Base-by-base conservation (phyloP, 768 basidiomycete genomes). In the Cantharellus cinnabarinus region DNA sequence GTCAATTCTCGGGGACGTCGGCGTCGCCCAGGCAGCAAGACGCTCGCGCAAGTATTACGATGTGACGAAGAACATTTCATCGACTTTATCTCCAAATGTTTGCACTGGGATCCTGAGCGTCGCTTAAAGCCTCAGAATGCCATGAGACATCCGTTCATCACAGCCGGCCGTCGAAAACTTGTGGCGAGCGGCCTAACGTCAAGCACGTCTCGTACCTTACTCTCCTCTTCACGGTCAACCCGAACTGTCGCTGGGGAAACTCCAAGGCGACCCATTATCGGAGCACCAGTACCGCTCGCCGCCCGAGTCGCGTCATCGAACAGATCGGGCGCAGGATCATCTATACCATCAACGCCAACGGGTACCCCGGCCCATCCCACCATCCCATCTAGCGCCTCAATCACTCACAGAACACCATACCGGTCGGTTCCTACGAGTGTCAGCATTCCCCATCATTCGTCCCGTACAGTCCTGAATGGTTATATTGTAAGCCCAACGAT, bases 31-130 rank as follows among this genome's bases (percentile, higher is more conserved):
- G 90, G 87, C 15, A 82, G 88, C 53, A 95, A 95, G 70, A 83
- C 88, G 0, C 77, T 99, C 58, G 78, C 82, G 14, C 84, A 89
- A 66, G 90, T 93, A 44, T 76, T 99, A 55, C 81, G 88, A 59
- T 88, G 84, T 67, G 88, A 91, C 60, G 95, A 98, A 67, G 89
- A 94, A 60, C 82, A 87, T 50, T 98, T 99, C 64, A 76, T 99
- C 59, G 95, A 99, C 71, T 99, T 99, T 69, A 85, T 98, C 63
- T 77, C 87, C 1, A 97, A 94, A 69, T 99, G 95, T 71, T 76
- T 99, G n/a, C 77, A 87, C 38, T 99, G 93, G 93, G 95, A 99
- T 72, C 95, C 95, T 4, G 94, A 98, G 65, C 79, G 88, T 56
- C 79, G 95, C 40, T 77, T 99, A 68, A 98, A 95, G 69, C 94